Base-by-base conservation (phyloP, 345 rosid species). In the Psidium guajava region DNA sequence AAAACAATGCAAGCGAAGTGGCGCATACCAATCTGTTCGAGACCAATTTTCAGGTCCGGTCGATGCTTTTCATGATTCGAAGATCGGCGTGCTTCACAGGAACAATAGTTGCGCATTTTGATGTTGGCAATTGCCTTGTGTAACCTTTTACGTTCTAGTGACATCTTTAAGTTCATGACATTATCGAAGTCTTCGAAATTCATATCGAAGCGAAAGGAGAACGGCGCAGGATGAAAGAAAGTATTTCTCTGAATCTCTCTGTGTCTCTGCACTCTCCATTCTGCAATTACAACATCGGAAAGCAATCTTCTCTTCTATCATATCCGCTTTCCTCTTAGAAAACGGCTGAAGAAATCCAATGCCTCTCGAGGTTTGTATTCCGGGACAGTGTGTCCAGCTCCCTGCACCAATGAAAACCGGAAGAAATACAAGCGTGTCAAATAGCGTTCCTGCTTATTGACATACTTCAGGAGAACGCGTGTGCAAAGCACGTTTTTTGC, bases 311-410 rank as follows among this genome's bases (percentile, higher is more conserved):
- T 5, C 42, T 14, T 50, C 47, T 8, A 85, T 87, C 87, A 94
- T 27, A 97, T 91, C 0, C 87, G 82, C 81, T 90, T 86, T 57
- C 97, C 97, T 0, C 89, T 89, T 80, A 96, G 93, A 83, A 95
- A 97, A 51, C 93, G 92, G 83, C 95, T 91, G 88, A 94, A 97
- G 85, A 97, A 95, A 85, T 94, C 92, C 75, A 94, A 90, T 6
- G 98, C 90, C 90, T 97, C 98, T 36, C 47, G 87, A 7, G 98
- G 98, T 87, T 95, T 97, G 91, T 95, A 94, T 87, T 95, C 97
- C 2, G 99, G 98, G 49, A 96, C 98, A 0, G 96, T 92, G 83
- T 97, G 99, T 25, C 99, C 99, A 55, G 99, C 75, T 47, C 99
- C 98, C 98, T 96, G 88, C 82, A 87, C 85, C 58, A 82, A 85